Evolutionary conservation across 768 basidiomycete genomes (phyloP).

Genomic region (Amanita phalloides): DNA sequence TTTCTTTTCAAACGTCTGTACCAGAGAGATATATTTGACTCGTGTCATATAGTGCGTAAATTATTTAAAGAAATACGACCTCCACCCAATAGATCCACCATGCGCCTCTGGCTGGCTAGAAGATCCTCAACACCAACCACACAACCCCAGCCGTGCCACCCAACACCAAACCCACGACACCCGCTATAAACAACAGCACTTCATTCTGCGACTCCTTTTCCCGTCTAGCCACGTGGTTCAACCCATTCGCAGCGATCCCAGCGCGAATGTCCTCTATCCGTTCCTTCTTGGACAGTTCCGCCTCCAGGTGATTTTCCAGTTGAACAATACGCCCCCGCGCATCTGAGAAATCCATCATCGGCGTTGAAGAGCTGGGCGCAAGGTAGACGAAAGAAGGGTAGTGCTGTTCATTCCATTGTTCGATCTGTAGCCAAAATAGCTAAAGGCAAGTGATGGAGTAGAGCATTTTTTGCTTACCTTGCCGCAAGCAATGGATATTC

Average conservation of each 20-base stretch:
- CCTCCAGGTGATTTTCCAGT: conserved; percentile 31
- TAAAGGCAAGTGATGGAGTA: conserved; percentile 8
- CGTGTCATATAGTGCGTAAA: background rate
- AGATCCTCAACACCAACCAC: conserved; percentile 11
- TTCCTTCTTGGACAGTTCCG: conserved; percentile 20
- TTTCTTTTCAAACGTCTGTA: background rate
- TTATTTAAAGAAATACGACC: background rate
- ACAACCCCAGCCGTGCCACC: conserved; percentile 13
- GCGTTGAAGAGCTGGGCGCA: conserved; percentile 10
- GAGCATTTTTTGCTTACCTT: conserved; percentile 37
- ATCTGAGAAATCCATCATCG: conserved; percentile 38
- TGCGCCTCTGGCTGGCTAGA: background rate
- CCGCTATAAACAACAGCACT: conserved; percentile 20
- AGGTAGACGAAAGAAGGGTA: conserved; percentile 82
- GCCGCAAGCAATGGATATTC: conserved; percentile 73
- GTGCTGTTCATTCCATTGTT: conserved; percentile 87
- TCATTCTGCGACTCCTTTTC: conserved; percentile 12
- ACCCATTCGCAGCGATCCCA: conserved; percentile 6
- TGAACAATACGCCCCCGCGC: conserved; percentile 43
- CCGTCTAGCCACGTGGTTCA: background rate
- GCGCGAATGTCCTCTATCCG: conserved; percentile 17
- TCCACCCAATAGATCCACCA: background rate
- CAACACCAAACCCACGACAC: conserved; percentile 15
- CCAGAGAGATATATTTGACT: no score
- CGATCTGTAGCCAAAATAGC: conserved; percentile 42